Evolutionary conservation across 495 filamentous ascomycete genomes (phyloP).

Genomic region (Neurospora tetraspora): DNA sequence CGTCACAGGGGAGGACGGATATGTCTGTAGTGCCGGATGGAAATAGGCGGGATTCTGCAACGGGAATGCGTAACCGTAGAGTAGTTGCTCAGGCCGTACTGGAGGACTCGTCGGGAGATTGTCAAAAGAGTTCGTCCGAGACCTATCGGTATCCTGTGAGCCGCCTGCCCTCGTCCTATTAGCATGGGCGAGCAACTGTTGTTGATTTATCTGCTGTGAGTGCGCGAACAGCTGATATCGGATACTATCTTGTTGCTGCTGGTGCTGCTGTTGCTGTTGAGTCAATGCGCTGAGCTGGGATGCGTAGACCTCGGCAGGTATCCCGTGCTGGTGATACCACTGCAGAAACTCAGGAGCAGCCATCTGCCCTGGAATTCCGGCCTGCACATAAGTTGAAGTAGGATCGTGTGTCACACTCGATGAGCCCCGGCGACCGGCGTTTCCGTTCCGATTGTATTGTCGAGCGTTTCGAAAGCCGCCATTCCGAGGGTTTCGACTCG

Average conservation of each 20-base stretch:
- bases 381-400: slow-evolving; percentile 13
- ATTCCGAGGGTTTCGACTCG: slow-evolving; percentile 43
- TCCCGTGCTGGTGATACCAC: slow-evolving; percentile 32
- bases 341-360: slow-evolving; percentile 25
- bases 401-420: slow-evolving; percentile 30
- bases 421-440: slow-evolving; percentile 30
- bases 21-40: slow-evolving; percentile 29
- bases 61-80: slow-evolving; percentile 25
- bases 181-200: slow-evolving; percentile 34
- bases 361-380: slow-evolving; percentile 11
- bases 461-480: slow-evolving; percentile 49
- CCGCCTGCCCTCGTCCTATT: slow-evolving; percentile 31
- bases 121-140: slow-evolving; percentile 44
- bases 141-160: slow-evolving; percentile 29
- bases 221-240: slow-evolving; percentile 39
- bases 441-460: slow-evolving; percentile 39
- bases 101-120: slow-evolving; percentile 41
- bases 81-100: slow-evolving; percentile 34
- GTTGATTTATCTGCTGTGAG: slow-evolving; percentile 34
- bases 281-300: slow-evolving; percentile 27
- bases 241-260: slow-evolving; percentile 19
- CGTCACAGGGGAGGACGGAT: slow-evolving; percentile 38
- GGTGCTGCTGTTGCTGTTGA: slow-evolving; percentile 24
- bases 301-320: slow-evolving; percentile 35
- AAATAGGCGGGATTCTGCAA: slow-evolving; percentile 18